Evolutionary conservation across 2,329 filamentous ascomycete genomes (phyloP), one percentile per base, ranked within the genome.

Genomic region (Penicillium brasilianum): DNA sequence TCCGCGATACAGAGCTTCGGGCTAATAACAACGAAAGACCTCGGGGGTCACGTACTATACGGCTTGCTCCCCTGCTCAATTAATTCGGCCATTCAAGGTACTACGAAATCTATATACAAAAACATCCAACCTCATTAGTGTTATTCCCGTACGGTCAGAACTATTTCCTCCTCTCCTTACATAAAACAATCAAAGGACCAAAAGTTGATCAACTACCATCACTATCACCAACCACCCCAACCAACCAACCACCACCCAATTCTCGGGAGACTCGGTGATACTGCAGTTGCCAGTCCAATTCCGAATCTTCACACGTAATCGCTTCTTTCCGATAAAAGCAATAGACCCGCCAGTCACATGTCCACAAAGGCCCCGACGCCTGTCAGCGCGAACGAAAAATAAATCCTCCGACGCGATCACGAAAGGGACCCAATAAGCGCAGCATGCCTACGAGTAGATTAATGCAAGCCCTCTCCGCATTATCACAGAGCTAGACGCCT

Each of bases 381-480:
- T 57, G 61, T 56, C 60, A 61, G 39, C 43, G 37, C 1, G 28
- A 18, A 46, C 41, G 25, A 30, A n/a, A 9, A 46, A 9, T 37
- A 61, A 66, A 65, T 51, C 14, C 58, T 65, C 66, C 62, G 59
- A 55, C 55, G 34, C 50, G 44, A 7, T 49, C 16, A 32, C 43
- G 30, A 39, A 39, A 51, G 22, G 3, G 43, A 18, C 51, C 61
- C 67, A 68, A 68, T 66, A 32, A 49, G 49, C 41, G 28, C 37
- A 37, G 25, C 48, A 59, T 49, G 37, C n/a, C 34, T 39, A 32
- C 18, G 14, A 13, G 44, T 48, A n/a, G 6, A 3, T 48, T 25
- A 53, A 64, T 69, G 66, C 67, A 69, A 69, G 67, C 61, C 66
- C 43, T 55, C 57, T 67, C 66, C 48, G 63, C 64, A 61, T 56